phyloP scores from a whole-genome alignment of 441 rosid genomes.

The Adansonia madagascariensis region DNA sequence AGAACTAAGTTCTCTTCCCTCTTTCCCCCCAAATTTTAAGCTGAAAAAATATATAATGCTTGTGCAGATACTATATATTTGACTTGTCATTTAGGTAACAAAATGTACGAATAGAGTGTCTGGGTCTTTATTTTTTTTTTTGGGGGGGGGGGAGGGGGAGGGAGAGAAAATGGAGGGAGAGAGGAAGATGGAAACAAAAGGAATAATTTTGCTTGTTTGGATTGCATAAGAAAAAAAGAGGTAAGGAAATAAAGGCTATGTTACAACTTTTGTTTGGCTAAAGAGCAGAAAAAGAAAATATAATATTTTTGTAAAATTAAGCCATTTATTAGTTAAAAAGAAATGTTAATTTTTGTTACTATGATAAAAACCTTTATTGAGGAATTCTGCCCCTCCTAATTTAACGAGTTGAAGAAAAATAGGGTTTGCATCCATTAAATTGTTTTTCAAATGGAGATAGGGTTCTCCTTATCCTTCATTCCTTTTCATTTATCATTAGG shows the following conservation, averaged over 20 bases:
- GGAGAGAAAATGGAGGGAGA: neutral
- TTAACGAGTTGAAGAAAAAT: neutral
- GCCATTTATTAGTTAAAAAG: neutral
- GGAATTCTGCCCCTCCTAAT: neutral
- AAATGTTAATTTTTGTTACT: neutral
- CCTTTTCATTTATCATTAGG: neutral
- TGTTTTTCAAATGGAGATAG: neutral
- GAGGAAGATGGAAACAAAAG: neutral
- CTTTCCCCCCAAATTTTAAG: neutral
- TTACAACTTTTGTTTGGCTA: neutral
- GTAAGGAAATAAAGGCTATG: neutral
- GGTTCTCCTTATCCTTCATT: neutral
- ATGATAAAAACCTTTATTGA: neutral
- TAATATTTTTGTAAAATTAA: neutral
- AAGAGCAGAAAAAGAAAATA: neutral
- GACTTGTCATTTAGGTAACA: neutral
- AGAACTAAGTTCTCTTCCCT: too few relatives aligned
- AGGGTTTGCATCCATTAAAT: neutral
- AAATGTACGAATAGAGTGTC: neutral
- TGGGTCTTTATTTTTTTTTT: neutral
- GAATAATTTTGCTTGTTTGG: neutral
- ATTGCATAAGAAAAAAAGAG: neutral
- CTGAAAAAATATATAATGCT: conserved; percentile 3
- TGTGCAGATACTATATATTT: neutral
- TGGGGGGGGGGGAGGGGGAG: neutral